Evolutionary conservation across 192 early-diverging fungal species (phyloP).

Genomic region (Backusella circina): DNA sequence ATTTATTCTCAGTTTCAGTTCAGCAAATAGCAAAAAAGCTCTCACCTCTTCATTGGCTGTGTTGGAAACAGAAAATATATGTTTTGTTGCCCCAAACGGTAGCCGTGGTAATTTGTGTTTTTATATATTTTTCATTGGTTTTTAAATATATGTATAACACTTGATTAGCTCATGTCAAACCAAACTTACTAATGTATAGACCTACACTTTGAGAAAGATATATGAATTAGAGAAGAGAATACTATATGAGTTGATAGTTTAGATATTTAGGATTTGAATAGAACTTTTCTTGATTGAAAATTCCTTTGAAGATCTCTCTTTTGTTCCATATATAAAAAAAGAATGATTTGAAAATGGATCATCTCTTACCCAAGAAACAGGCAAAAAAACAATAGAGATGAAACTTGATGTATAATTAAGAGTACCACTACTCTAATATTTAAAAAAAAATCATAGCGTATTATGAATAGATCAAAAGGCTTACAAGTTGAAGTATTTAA

Average conservation of each 20-base stretch:
- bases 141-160: background rate
- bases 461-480: too few relatives aligned
- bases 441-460: too few relatives aligned
- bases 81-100: background rate
- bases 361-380: background rate
- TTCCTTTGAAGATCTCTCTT: background rate
- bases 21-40: background rate
- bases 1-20: background rate
- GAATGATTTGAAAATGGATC: background rate
- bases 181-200: background rate
- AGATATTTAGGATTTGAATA: background rate
- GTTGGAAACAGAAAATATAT: background rate
- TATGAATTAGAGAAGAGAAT: background rate
- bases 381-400: background rate
- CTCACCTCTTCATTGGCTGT: background rate
- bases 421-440: background rate
- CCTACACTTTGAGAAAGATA: background rate
- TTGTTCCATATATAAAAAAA: background rate
- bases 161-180: background rate
- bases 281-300: background rate
- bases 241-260: too few relatives aligned
- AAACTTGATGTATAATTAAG: background rate
- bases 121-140: background rate
- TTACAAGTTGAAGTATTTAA: background rate
- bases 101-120: background rate